These are phyloP conservation scores for Sanguinoderma infundibulare DNA, from an alignment of 1,284 basidiomycete genomes.

Conservation along the genomic window DNA sequence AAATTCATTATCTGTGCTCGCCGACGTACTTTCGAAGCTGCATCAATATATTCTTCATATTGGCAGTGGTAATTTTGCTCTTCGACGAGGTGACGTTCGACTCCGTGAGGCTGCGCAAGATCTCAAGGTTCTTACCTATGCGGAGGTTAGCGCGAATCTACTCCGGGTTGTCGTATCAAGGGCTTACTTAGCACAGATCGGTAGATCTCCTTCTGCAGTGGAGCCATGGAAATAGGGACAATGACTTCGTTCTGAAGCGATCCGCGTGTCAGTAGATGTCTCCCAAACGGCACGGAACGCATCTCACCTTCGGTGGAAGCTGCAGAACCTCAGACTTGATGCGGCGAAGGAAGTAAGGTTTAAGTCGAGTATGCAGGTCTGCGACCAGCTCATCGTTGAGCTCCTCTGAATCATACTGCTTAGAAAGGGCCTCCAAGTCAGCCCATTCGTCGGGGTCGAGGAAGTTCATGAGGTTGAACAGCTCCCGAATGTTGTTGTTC, in stretches of 20 bases:
- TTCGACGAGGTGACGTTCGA: constrained; percentile 34
- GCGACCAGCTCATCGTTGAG: constrained; percentile 81
- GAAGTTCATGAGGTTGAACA: constrained; percentile 96
- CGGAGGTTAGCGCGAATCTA: neutral
- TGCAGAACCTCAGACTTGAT: constrained; percentile 93
- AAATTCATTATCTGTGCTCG: neutral
- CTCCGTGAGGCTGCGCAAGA: constrained; percentile 63
- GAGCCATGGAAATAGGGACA: constrained; percentile 89
- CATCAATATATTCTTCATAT: constrained; percentile 85
- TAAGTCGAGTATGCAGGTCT: constrained; percentile 76
- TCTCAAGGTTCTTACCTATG: constrained; percentile 69
- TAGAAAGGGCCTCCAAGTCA: constrained; percentile 73
- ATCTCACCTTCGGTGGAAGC: constrained; percentile 86
- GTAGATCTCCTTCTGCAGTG: constrained; percentile 90
- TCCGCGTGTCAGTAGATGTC: neutral
- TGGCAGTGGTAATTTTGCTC: constrained; percentile 44
- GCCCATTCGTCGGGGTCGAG: constrained; percentile 80
- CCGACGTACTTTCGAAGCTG: constrained; percentile 75
- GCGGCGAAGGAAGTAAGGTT: constrained; percentile 92
- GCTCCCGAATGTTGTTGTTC: constrained; percentile 95
- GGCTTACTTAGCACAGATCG: constrained; percentile 76
- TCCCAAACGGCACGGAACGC: neutral
- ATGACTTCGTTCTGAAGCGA: constrained; percentile 79
- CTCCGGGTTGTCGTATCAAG: neutral
- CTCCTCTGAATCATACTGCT: constrained; percentile 73